Conservation (phyloP, 495 filamentous ascomycete genomes). For the Tuber umbilicatum region DNA sequence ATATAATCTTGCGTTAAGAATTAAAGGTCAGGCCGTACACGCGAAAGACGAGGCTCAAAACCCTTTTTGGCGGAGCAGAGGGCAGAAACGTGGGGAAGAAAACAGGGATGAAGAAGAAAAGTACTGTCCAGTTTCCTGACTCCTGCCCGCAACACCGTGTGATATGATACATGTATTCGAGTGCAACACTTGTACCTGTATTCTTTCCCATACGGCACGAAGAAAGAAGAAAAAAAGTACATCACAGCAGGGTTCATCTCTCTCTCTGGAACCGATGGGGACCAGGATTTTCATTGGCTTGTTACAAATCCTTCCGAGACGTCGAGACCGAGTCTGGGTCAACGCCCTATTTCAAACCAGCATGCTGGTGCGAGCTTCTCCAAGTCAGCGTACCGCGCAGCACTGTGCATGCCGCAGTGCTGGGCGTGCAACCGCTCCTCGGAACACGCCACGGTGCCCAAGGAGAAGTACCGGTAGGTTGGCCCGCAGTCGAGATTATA, state of each 20-base stretch:
- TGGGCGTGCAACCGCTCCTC: neutral
- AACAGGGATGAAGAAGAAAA: neutral
- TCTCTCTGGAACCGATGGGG: neutral
- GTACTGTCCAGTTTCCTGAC: neutral
- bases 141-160: neutral
- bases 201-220: neutral
- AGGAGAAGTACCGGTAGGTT: neutral
- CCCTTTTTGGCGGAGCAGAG: neutral
- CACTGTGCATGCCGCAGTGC: neutral
- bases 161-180: neutral
- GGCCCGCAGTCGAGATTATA: neutral
- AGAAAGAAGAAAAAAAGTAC: neutral
- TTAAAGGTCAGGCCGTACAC: neutral
- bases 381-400: neutral
- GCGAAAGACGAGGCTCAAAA: neutral
- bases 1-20: neutral
- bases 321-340: neutral
- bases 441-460: neutral
- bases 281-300: neutral
- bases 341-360: neutral
- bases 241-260: neutral
- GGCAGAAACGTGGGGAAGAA: constrained; percentile 1
- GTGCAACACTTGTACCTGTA: neutral
- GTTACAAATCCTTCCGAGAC: neutral
- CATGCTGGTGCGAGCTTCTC: neutral